Base-by-base conservation (phyloP, 2,329 filamentous ascomycete species). In the Beauveria bassiana region DNA sequence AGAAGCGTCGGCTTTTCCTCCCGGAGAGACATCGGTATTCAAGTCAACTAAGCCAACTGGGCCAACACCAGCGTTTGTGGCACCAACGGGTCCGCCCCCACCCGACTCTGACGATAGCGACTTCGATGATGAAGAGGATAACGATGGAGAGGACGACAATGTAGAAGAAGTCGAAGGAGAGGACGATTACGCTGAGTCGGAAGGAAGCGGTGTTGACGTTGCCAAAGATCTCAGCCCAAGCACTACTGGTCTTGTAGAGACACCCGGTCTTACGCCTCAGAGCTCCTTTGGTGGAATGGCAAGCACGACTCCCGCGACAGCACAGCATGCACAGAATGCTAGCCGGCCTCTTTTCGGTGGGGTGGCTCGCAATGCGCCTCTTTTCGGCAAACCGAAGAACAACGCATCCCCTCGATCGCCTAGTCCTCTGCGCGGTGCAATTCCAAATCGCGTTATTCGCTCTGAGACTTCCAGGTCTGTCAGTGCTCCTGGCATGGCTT, bases 391-490 rank as follows among this genome's bases (percentile, higher is more conserved):
- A 40, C 77, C 82, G 26, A 61, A 49, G 28, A 78, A 72, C 40
- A 76, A 75, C 22, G 76, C 78, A n/a, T 87, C 83, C 65, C 87
- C 88, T 52, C 84, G 88, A 42, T 91, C 89, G 10, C 88, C 89
- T 1, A 92, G 89, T 65, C 89, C 89, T 1, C 75, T 90, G 28
- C 84, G 88, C 40, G 77, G 79, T 58, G 79, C 83, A 46, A 73
- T 85, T 34, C 83, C 85, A 38, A 72, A 76, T 63, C 77, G 80
- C 66, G 67, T 81, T 31, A 67, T 79, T 6, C 73, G 79, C 59
- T 74, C 77, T 24, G 84, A 86, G 34, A 72, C 77, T 2, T 74
- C 77, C 14, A 79, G 85, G 57, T 86, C 85, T 1, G 81, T 86
- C 45, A 86, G 83, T 68, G 82, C 84, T 1, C 84, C 85, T 2